Percentiles rank a stretch among this genome's conserved stretches.
Evolutionary conservation across 768 basidiomycete genomes (phyloP).

Genomic region (Fibroporia radiculosa): DNA sequence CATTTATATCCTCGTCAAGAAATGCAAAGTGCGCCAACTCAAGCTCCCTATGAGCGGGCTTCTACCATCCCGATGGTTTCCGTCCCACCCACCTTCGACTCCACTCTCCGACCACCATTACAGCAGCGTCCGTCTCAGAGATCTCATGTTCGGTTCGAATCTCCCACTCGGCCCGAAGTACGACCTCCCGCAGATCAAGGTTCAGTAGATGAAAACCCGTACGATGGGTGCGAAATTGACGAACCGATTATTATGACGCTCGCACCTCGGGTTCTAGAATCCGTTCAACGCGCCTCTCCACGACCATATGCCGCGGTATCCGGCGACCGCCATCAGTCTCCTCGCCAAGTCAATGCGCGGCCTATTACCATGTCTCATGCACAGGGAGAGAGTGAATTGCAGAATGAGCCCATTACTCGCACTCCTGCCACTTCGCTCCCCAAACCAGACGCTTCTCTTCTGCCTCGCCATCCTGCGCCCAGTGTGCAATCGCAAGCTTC

Average conservation of each 20-base stretch:
- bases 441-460: slow-evolving; percentile 11
- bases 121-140: slow-evolving; percentile 1
- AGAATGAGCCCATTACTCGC: not conserved
- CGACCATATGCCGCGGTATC: not conserved
- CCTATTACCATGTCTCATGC: not conserved
- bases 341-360: not conserved
- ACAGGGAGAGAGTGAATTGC: not conserved
- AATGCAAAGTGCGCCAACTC: not conserved
- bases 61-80: not conserved
- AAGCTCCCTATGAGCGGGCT: no score
- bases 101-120: not conserved
- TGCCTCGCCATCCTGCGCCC: slow-evolving; percentile 4
- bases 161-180: slow-evolving; percentile 2
- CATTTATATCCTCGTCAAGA: not conserved
- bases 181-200: slow-evolving; percentile 1
- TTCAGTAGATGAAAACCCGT: not conserved
- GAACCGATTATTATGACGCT: not conserved
- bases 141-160: slow-evolving; percentile 3
- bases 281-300: not conserved
- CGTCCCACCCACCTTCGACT: not conserved
- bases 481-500: slow-evolving; percentile 3
- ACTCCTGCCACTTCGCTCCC: slow-evolving; percentile 3
- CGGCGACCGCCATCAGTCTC: not conserved
- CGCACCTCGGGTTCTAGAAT: not conserved
- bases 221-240: not conserved